phyloP scores from a whole-genome alignment of 768 basidiomycete genomes.

The Hypsizygus marmoreus region DNA sequence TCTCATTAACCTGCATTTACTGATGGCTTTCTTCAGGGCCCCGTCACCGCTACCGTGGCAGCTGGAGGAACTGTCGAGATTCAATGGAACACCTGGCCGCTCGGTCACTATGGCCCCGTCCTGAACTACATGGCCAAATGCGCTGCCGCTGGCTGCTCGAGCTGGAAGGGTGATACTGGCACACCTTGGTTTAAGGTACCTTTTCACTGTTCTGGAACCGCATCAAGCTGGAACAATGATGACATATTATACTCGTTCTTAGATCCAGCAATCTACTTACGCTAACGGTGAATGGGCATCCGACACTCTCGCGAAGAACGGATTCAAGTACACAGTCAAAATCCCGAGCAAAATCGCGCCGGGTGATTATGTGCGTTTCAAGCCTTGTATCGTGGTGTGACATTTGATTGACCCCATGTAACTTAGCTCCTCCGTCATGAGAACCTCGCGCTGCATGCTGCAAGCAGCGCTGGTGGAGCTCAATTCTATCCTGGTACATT shows the following conservation, averaged over 20 bases:
- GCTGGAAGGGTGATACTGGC: conserved; percentile 36
- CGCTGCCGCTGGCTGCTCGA: conserved; percentile 33
- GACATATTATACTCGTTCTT: not conserved
- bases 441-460: conserved; percentile 40
- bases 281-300: conserved; percentile 38
- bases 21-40: conserved; percentile 24
- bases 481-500: conserved; percentile 37
- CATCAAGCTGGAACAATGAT: not conserved
- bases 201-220: not conserved
- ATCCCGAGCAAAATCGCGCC: conserved; percentile 39
- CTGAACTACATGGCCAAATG: conserved; percentile 43
- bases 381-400: not conserved
- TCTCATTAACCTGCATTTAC: not conserved
- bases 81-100: conserved; percentile 42
- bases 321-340: conserved; percentile 35
- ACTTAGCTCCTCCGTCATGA: conserved; percentile 38
- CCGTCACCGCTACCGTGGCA: conserved; percentile 35
- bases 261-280: conserved; percentile 39
- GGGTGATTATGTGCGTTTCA: conserved; percentile 34
- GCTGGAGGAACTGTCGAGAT: conserved; percentile 35
- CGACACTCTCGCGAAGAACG: conserved; percentile 35
- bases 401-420: not conserved
- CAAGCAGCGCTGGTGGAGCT: conserved; percentile 31
- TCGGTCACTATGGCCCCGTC: conserved; percentile 41
- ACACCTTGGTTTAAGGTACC: conserved; percentile 42